Conservation (phyloP, 2,329 filamentous ascomycete genomes). For the Fusarium newnesense region DNA sequence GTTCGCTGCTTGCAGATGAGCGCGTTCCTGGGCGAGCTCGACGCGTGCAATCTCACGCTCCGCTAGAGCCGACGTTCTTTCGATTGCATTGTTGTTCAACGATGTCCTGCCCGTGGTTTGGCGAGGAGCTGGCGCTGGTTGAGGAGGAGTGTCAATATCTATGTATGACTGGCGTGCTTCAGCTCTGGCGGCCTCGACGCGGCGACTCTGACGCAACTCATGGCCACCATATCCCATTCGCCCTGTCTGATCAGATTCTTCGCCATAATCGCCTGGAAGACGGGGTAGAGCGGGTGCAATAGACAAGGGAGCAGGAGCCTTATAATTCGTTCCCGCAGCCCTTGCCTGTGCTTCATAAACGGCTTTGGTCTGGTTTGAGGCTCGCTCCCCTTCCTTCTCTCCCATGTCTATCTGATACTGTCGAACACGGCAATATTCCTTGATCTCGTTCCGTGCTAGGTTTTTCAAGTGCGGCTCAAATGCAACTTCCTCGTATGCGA, state of each 20-base stretch:
- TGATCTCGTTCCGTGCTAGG: slow-evolving; percentile 65
- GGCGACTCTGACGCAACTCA: slow-evolving; percentile 57
- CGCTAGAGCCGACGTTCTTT: slow-evolving; percentile 61
- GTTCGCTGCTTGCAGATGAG: slow-evolving; percentile 58
- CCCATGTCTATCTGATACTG: slow-evolving; percentile 67
- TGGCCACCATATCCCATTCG: slow-evolving; percentile 45
- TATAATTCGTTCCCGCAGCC: slow-evolving; percentile 48
- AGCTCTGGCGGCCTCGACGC: slow-evolving; percentile 46
- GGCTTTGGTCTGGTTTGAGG: slow-evolving; percentile 62
- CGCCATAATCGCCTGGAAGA: slow-evolving; percentile 30
- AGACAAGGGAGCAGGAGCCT: slow-evolving; percentile 38
- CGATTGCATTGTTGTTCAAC: slow-evolving; percentile 49
- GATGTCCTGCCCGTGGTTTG: slow-evolving; percentile 25
- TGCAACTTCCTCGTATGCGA: slow-evolving; percentile 69
- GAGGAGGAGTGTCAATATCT: slow-evolving; percentile 34
- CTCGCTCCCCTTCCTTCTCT: slow-evolving; percentile 59
- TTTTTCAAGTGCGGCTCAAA: slow-evolving; percentile 65
- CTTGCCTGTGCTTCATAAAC: slow-evolving; percentile 62
- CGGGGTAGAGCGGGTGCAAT: slow-evolving; percentile 39
- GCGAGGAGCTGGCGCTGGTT: slow-evolving; percentile 34
- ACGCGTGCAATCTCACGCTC: slow-evolving; percentile 63
- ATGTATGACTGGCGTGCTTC: slow-evolving; percentile 42
- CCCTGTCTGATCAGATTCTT: slow-evolving; percentile 27
- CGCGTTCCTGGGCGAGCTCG: slow-evolving; percentile 62
- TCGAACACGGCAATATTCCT: slow-evolving; percentile 71